Base-by-base conservation (phyloP, 2,329 filamentous ascomycete genomes). In the Arachnopeziza araneosa region DNA sequence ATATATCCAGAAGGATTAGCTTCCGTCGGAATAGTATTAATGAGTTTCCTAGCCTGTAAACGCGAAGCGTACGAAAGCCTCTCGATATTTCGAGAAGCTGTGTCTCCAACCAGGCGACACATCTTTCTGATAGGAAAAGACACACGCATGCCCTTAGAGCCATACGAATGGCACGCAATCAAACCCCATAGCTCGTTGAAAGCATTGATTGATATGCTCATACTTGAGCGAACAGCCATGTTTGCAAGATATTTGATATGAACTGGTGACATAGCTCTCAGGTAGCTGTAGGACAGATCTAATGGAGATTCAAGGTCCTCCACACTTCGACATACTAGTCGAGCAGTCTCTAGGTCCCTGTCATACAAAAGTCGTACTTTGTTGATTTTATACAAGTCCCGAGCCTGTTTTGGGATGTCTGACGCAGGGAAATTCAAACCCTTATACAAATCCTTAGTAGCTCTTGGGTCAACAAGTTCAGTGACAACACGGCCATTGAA, bases 61-160 rank as follows among this genome's bases (percentile, higher is more conserved):
- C 91, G 83, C 1, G 90, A 93, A 2, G 91, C 89, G 70, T 96
- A 96, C 0, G 91, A 96, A 0, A 96, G 77, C 32, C 91, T 81
- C 72, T 96, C 92, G 48, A 96, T 93, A 66, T 95, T 96, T 54
- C 90, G 80, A 0, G 90, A 96, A 0, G 91, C 90, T 0, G 87
- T 91, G 68, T 96, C 92, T 3, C 92, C 91, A 1, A 96, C 84
- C 4, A 96, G 77, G 5, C 91, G 86, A 72, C 92, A 96, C 87
- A 96, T 93, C 73, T 96, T 96, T 14, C 92, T 83, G 54, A 96
- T 92, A 0, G 92, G 91, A 69, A 96, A 96, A 0, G 90, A 90
- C 0, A 96, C 91, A n/a, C 92, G 83, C 90, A 95, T 96, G 3
- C 91, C 91, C 52, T 81, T 82, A 1, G 74, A 60, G 0, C 89